phyloP scores from a whole-genome alignment of 306 rosid species.

The Hylodesmum podocarpum region DNA sequence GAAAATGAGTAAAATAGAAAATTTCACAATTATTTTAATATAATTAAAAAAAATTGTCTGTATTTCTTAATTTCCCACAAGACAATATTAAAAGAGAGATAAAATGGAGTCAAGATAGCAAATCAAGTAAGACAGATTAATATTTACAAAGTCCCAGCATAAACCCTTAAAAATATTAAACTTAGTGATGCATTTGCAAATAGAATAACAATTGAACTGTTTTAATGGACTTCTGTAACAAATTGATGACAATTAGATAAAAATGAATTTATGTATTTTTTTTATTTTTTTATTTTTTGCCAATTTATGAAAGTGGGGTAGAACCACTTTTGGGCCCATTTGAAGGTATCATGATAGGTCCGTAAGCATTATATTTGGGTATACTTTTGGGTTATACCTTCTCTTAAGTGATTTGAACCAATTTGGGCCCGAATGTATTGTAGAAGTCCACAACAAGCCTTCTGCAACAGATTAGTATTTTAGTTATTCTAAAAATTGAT shows the following conservation, averaged over 20 bases:
- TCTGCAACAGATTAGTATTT: background rate
- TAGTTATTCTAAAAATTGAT: no score
- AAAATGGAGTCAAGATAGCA: no score
- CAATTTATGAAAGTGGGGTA: background rate
- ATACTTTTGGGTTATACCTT: background rate
- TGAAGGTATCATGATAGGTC: background rate
- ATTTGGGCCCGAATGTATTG: background rate
- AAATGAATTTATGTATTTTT: background rate
- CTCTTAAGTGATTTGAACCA: background rate
- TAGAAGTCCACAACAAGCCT: background rate
- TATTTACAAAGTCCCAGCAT: background rate
- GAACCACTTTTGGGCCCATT: background rate
- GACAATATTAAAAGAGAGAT: no score
- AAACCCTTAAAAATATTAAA: background rate
- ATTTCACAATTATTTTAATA: no score
- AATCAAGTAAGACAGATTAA: background rate
- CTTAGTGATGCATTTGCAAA: no score
- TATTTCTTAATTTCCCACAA: no score
- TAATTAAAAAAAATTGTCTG: no score
- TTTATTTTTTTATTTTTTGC: no score
- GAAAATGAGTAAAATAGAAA: no score
- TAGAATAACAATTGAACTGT: background rate
- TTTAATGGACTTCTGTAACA: background rate
- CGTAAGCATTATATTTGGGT: background rate
- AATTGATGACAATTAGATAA: background rate